These are phyloP conservation scores for Pyrenochaeta sp. DNA, from an alignment of 2,329 filamentous ascomycete species.

Conservation along the genomic window DNA sequence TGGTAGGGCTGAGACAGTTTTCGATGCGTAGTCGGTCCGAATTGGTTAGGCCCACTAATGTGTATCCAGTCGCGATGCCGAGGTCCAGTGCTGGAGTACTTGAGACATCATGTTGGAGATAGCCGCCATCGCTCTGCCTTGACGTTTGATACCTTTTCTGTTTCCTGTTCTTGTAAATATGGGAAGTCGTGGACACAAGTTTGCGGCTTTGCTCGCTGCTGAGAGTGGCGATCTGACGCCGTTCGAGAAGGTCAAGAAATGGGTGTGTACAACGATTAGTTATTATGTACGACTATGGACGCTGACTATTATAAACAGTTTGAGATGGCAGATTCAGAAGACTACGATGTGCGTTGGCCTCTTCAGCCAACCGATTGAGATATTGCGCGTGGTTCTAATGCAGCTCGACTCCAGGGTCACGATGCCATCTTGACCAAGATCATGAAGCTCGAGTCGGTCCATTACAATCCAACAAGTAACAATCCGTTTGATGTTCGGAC, in stretches of 20 bases:
- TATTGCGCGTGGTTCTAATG: constrained; percentile 11
- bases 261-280: constrained; percentile 12
- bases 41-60: not conserved
- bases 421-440: constrained; percentile 39
- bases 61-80: not conserved
- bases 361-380: not conserved
- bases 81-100: not conserved
- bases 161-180: constrained; percentile 6
- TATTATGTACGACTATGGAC: not conserved
- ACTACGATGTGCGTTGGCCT: constrained; percentile 33
- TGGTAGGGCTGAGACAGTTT: not conserved
- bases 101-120: too few relatives aligned
- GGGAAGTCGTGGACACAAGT: constrained; percentile 4
- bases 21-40: not conserved
- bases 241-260: constrained; percentile 27
- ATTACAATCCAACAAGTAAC: constrained; percentile 29
- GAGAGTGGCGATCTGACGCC: constrained; percentile 18
- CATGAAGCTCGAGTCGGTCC: constrained; percentile 46
- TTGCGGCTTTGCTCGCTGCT: constrained; percentile 1
- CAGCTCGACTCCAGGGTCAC: constrained; percentile 32
- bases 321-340: constrained; percentile 22
- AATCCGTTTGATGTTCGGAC: constrained; percentile 45
- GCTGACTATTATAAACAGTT: constrained; percentile 27
- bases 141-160: not conserved
- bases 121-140: not conserved